phyloP scores from a whole-genome alignment of 1,284 basidiomycete species.

The Marasmius tenuissimus region DNA sequence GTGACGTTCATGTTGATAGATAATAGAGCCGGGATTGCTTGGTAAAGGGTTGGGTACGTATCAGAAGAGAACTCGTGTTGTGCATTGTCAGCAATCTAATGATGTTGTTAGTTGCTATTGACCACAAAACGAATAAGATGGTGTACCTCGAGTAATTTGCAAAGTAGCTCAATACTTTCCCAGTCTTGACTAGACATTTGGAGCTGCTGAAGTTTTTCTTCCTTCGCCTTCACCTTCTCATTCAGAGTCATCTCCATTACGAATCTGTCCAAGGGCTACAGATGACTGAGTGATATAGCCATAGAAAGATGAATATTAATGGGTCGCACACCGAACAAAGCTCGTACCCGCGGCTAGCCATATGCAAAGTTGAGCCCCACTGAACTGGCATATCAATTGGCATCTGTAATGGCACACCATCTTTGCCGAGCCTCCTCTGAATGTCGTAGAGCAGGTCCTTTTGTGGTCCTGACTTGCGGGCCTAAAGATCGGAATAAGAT shows the following conservation, averaged over 20 bases:
- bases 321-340: no score
- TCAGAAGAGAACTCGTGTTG: slow-evolving; percentile 43
- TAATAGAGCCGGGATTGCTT: slow-evolving; percentile 34
- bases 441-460: not conserved
- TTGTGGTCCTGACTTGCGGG: not conserved
- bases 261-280: slow-evolving; percentile 30
- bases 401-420: slow-evolving; percentile 18
- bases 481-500: not conserved
- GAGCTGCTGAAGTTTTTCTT: slow-evolving; percentile 26
- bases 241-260: slow-evolving; percentile 25
- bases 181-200: slow-evolving; percentile 30
- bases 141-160: not conserved
- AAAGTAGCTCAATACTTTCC: slow-evolving; percentile 11
- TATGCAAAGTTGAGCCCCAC: slow-evolving; percentile 41
- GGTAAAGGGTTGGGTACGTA: slow-evolving; percentile 25
- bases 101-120: no score
- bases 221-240: slow-evolving; percentile 26
- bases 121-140: no score
- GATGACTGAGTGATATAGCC: slow-evolving; percentile 7
- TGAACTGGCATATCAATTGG: slow-evolving; percentile 39
- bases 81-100: slow-evolving; percentile 34
- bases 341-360: slow-evolving; percentile 33
- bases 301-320: no score
- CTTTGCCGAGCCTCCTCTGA: not conserved
- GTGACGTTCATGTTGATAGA: slow-evolving; percentile 30